Evolutionary conservation across 2,329 filamentous ascomycete species (phyloP).

Genomic region (Fusarium nygamai): DNA sequence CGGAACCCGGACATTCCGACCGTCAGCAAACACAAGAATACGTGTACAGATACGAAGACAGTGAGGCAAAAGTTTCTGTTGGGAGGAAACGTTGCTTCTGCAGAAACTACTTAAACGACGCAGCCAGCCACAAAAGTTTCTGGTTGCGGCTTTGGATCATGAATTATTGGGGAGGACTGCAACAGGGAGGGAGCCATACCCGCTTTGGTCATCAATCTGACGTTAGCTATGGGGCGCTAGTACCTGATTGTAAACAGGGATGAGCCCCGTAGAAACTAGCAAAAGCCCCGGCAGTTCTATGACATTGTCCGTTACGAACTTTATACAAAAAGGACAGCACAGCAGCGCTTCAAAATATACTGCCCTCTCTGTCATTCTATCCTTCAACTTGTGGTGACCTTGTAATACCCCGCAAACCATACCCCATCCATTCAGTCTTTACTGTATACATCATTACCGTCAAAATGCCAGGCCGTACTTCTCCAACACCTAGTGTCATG

Average conservation of each 20-base stretch:
- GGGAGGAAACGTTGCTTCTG: background rate
- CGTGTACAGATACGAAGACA: background rate
- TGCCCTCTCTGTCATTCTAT: background rate
- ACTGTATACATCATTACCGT: too few species aligned
- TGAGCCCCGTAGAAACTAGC: background rate
- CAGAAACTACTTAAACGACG: background rate
- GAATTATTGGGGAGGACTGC: background rate
- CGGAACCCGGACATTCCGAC: conserved; percentile 5
- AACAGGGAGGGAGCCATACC: background rate
- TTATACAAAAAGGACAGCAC: conserved; percentile 26
- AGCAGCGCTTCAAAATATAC: background rate
- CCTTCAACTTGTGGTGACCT: background rate
- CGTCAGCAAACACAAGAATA: background rate
- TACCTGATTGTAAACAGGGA: conserved; percentile 21
- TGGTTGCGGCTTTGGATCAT: background rate
- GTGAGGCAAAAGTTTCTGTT: background rate
- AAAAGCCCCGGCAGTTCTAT: conserved; percentile 12
- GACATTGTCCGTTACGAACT: conserved; percentile 1
- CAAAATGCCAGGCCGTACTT: conserved; percentile 24
- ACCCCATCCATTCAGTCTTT: background rate
- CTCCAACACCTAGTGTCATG: conserved; percentile 27
- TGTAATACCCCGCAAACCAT: background rate
- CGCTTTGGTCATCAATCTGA: conserved; percentile 11
- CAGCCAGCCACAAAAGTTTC: background rate
- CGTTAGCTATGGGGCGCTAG: conserved; percentile 18